phyloP scores from a whole-genome alignment of 768 basidiomycete genomes.

The Podaxis carcinomalis region DNA sequence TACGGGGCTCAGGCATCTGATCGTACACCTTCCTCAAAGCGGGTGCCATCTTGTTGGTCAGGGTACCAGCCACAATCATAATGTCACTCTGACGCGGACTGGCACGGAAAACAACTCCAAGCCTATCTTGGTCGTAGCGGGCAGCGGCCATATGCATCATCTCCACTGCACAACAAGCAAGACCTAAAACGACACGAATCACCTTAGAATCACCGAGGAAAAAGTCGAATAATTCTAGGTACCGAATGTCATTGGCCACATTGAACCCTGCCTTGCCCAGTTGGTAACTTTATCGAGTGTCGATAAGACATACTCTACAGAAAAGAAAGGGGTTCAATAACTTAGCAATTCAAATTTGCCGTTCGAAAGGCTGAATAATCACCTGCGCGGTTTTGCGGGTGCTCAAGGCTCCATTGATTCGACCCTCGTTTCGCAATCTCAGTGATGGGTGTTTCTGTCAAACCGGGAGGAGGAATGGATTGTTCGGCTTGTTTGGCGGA shows the following conservation, averaged over 20 bases:
- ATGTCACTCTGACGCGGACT: slow-evolving; percentile 96
- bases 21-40: slow-evolving; percentile 95
- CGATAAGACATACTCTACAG: slow-evolving; percentile 88
- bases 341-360: not conserved
- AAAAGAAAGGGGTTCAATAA: not conserved
- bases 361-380: slow-evolving; percentile 18
- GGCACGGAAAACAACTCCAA: slow-evolving; percentile 98
- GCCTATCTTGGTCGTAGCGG: slow-evolving; percentile 95
- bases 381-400: slow-evolving; percentile 89
- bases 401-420: slow-evolving; percentile 82
- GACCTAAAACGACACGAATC: slow-evolving; percentile 43
- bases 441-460: slow-evolving; percentile 58
- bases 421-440: slow-evolving; percentile 72
- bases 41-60: slow-evolving; percentile 99
- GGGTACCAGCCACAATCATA: slow-evolving; percentile 98
- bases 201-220: not conserved
- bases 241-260: slow-evolving; percentile 99
- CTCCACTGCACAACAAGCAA: slow-evolving; percentile 99
- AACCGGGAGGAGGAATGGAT: slow-evolving; percentile 23
- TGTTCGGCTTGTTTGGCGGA: slow-evolving; percentile 33
- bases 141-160: slow-evolving; percentile 99
- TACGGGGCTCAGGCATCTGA: slow-evolving; percentile 97
- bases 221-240: slow-evolving; percentile 12
- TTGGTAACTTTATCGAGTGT: slow-evolving; percentile 96
- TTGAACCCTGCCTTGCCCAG: slow-evolving; percentile 96